Base-by-base conservation (phyloP, 352 stramenopile species). In the Phytophthora kernoviae region DNA sequence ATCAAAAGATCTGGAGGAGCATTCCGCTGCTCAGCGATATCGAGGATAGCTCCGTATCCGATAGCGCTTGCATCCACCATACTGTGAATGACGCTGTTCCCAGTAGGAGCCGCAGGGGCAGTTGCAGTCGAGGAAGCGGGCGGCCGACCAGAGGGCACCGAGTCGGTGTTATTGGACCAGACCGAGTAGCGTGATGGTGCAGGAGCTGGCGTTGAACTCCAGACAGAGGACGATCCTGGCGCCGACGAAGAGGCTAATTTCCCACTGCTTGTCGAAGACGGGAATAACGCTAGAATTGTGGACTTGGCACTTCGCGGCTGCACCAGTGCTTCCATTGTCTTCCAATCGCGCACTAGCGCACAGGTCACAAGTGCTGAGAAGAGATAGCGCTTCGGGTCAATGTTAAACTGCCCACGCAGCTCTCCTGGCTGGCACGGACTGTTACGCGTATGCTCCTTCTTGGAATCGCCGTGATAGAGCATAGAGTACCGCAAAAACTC, bases 1-100 rank as follows among this genome's bases (percentile, higher is more conserved):
- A 65, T 68, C 14, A 90, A 36, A 17, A 91, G 53, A 15, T 68
- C 54, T 17, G 71, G 55, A 11, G 84, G 79, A 1, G 81, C 84
- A 30, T 81, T 55, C n/a, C 61, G 40, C n/a, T 67, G 43, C 20
- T 80, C 39, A 2, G 74, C 76, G n/a, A 90, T 68, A 65, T 91
- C 81, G 20, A 93, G 61, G 32, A 93, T 81, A 15, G 81, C 73
- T 41, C 84, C 84, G 57, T 84, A 91, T 5, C 84, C 84, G 47
- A 91, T 87, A 18, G 62, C 73, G 41, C 66, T 72, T 17, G 68
- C 68, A 32, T 73, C 67, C 2, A 76, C 67, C 57, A 76, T 76
- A 20, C 53, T 51, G 6, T 60, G 57, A 11, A 71, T 39, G 17
- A 39, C 40, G 18, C 30, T 58, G 15, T 64, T 76, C 5, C 49